Conservation (phyloP, 176 grass and related monocot species). For the Musa acuminata region DNA sequence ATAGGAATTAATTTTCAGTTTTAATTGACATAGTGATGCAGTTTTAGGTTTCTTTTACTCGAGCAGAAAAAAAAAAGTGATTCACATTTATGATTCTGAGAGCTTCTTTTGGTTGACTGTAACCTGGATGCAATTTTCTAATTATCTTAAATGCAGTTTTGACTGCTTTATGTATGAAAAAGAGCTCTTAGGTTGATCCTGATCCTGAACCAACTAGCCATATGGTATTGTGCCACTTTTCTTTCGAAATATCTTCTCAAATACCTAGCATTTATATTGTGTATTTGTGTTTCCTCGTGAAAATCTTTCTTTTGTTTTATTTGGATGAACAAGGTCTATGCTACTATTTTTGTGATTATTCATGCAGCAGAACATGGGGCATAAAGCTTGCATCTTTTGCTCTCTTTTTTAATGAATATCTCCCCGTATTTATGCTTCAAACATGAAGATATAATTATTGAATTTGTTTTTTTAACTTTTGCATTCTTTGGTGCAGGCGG, state of each 20-base stretch:
- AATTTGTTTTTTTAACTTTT: background rate
- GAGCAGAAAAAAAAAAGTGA: background rate
- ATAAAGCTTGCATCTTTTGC: background rate
- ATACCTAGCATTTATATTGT: no score
- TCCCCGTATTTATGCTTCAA: background rate
- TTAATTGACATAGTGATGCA: no score
- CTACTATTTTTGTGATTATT: no score
- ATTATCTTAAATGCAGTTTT: background rate
- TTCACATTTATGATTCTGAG: background rate
- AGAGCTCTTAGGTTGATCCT: background rate
- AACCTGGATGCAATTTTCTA: background rate
- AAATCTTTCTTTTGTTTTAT: background rate
- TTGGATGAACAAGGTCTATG: background rate
- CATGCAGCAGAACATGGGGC: background rate
- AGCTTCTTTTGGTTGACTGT: background rate
- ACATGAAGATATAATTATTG: background rate
- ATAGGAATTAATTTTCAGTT: no score
- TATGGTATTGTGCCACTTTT: no score
- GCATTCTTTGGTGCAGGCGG: conserved; percentile 43
- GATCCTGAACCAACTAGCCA: background rate
- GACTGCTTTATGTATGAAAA: background rate
- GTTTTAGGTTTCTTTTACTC: no score
- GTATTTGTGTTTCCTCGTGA: background rate
- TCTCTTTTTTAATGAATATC: background rate
- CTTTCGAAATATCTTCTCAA: no score